phyloP scores from a whole-genome alignment of 805 yeast species.

The Candida verbasci region DNA sequence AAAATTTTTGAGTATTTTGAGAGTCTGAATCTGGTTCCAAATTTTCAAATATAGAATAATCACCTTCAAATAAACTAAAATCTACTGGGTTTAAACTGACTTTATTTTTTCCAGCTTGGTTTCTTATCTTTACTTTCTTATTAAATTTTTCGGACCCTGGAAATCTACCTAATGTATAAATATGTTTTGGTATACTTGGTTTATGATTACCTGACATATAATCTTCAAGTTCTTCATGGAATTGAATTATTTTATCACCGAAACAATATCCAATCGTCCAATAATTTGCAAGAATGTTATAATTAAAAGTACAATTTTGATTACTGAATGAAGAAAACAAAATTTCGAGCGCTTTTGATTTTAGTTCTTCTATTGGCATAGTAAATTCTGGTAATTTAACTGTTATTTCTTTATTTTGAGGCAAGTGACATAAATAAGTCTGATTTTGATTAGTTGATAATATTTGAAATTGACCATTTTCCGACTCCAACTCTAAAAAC shows the following conservation, averaged over 20 bases:
- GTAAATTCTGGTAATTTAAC: background rate
- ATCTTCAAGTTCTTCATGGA: constrained; percentile 31
- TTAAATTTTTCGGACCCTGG: constrained; percentile 17
- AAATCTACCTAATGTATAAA: constrained; percentile 35
- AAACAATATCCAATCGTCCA: constrained; percentile 54
- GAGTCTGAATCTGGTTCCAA: constrained; percentile 9
- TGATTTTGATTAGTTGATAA: constrained; percentile 8
- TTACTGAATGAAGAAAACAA: constrained; percentile 16
- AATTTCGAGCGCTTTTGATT: constrained; percentile 13
- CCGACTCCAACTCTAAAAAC: constrained; percentile 7
- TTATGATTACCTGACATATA: constrained; percentile 25
- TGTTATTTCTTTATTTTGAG: constrained; percentile 8
- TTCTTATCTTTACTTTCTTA: constrained; percentile 12
- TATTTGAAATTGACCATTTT: constrained; percentile 15
- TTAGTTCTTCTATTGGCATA: constrained; percentile 10
- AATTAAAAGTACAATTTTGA: constrained; percentile 19
- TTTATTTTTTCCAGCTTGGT: constrained; percentile 18
- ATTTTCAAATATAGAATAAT: constrained; percentile 17
- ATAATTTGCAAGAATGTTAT: constrained; percentile 35
- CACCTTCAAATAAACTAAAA: constrained; percentile 27
- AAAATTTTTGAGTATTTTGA: constrained; percentile 21
- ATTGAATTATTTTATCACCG: constrained; percentile 46
- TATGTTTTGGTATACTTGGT: constrained; percentile 25
- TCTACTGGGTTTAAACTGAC: constrained; percentile 16
- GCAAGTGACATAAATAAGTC: constrained; percentile 20